Evolutionary conservation across 371 early-diverging fungal species (phyloP).

Genomic region (Entomophthora muscae): DNA sequence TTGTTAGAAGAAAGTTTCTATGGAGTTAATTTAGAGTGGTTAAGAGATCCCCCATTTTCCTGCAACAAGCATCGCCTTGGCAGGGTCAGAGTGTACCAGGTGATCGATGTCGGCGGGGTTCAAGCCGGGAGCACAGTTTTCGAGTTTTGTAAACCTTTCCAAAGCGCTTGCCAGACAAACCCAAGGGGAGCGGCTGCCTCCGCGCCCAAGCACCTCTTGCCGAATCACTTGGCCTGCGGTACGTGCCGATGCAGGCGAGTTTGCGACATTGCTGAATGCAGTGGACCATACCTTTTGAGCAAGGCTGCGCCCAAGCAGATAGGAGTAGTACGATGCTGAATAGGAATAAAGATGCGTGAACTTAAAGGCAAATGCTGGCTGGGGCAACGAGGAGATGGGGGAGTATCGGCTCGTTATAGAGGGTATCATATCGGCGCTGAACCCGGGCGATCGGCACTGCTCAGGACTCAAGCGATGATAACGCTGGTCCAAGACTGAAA

Average conservation of each 20-base stretch:
- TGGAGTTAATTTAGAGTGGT: no score
- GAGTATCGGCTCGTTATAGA: conserved; percentile 14
- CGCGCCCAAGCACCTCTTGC: conserved; percentile 31
- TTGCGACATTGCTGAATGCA: conserved; percentile 2
- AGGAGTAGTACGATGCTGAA: conserved; percentile 85
- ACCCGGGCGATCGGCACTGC: background rate
- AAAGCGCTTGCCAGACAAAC: conserved; percentile 33
- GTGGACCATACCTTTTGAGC: conserved; percentile 57
- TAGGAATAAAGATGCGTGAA: conserved; percentile 85
- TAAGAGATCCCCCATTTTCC: background rate
- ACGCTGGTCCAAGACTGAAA: conserved; percentile 74
- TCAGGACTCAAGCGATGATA: conserved; percentile 26
- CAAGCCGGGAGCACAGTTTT: background rate
- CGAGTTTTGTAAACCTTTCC: background rate
- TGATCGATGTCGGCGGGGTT: background rate
- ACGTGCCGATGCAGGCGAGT: conserved; percentile 3
- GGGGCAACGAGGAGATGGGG: conserved; percentile 36
- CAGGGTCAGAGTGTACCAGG: background rate
- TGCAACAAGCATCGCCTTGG: background rate
- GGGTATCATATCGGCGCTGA: background rate
- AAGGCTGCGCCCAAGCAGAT: conserved; percentile 72
- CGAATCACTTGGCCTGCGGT: conserved; percentile 40
- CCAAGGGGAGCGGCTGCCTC: conserved; percentile 93
- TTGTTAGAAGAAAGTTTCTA: no score
- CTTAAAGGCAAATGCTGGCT: conserved; percentile 77